Evolutionary conservation across 768 basidiomycete species (phyloP).

Genomic region (Kwoniella dendrophila): DNA sequence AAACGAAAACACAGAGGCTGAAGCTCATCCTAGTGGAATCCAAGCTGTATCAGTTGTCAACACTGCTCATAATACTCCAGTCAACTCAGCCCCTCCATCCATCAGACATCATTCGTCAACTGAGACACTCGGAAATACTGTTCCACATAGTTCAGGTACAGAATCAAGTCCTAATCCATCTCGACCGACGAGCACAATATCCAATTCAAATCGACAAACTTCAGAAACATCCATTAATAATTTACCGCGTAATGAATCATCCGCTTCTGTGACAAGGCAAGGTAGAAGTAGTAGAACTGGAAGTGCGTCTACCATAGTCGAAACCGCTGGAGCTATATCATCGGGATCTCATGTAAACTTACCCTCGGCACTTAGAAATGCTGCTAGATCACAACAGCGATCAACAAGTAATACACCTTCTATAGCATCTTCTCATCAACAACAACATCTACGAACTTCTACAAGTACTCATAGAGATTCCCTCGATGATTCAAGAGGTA

Average conservation of each 20-base stretch:
- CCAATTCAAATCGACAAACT: conserved; percentile 2
- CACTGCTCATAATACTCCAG: conserved; percentile 40
- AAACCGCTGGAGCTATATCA: neutral
- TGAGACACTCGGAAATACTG: conserved; percentile 7
- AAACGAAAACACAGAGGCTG: neutral
- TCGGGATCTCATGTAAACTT: conserved; percentile 8
- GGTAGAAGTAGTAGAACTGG: conserved; percentile 29
- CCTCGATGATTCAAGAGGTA: conserved; percentile 31
- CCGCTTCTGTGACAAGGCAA: conserved; percentile 20
- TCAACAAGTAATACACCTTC: conserved; percentile 17
- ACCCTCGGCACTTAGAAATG: neutral
- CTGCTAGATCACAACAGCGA: conserved; percentile 12
- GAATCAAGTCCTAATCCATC: conserved; percentile 7
- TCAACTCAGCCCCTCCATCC: conserved; percentile 32
- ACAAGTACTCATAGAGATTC: conserved; percentile 12
- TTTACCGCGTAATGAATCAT: conserved; percentile 11
- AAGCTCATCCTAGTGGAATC: conserved; percentile 34
- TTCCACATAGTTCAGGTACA: neutral
- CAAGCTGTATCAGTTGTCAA: conserved; percentile 32
- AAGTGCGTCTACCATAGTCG: conserved; percentile 39
- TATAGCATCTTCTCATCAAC: conserved; percentile 9
- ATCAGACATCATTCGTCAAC: conserved; percentile 18
- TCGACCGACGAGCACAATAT: conserved; percentile 12
- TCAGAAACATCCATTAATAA: conserved; percentile 9
- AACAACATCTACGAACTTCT: conserved; percentile 19